These are phyloP conservation scores for Auricularia sp. DNA, from an alignment of 768 basidiomycete species.

Conservation along the genomic window DNA sequence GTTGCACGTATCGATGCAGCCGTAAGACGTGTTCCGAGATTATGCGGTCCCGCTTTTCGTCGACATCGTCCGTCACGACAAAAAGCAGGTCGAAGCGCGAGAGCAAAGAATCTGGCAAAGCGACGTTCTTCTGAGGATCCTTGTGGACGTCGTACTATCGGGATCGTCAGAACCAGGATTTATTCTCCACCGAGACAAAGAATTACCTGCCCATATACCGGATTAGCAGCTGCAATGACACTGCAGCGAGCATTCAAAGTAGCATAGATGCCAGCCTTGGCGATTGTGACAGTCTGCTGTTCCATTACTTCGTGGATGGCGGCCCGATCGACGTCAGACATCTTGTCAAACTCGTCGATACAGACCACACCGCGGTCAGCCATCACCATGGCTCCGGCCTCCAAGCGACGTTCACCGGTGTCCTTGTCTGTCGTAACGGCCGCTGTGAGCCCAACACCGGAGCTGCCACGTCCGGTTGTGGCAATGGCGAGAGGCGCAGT, in stretches of 20 bases:
- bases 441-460: conserved; percentile 36
- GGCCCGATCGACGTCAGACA: conserved; percentile 98
- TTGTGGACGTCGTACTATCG: conserved; percentile 99
- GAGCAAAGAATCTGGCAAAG: conserved; percentile 94
- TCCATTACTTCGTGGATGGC: conserved; percentile 99
- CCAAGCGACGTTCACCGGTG: conserved; percentile 62
- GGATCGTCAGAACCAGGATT: conserved; percentile 74
- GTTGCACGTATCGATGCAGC: conserved; percentile 93
- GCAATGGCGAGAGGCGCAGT: not conserved
- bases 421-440: conserved; percentile 36
- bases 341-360: conserved; percentile 99
- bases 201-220: conserved; percentile 76
- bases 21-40: conserved; percentile 97
- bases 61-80: conserved; percentile 95
- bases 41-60: conserved; percentile 84
- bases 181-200: no score
- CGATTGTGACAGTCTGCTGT: conserved; percentile 98
- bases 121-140: conserved; percentile 98
- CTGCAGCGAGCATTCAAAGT: conserved; percentile 96
- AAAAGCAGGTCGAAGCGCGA: conserved; percentile 98
- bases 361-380: conserved; percentile 98
- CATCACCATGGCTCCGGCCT: conserved; percentile 76
- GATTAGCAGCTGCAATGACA: conserved; percentile 96
- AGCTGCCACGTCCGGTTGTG: conserved; percentile 34
- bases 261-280: conserved; percentile 98